Evolutionary conservation across 768 basidiomycete species (phyloP).

Genomic region (Suillus alpinus): DNA sequence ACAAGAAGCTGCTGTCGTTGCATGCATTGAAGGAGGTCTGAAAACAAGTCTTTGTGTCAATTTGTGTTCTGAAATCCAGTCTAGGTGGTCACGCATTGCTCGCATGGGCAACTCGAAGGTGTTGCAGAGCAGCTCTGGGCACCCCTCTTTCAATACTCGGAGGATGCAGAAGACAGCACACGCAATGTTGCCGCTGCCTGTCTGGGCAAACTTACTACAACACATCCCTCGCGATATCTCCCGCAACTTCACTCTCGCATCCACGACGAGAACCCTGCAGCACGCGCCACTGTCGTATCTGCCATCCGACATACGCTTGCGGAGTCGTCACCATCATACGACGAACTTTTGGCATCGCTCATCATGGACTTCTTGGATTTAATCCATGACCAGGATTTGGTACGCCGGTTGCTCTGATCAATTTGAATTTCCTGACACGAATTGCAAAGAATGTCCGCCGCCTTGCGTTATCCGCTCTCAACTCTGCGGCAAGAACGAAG

Average conservation of each 20-base stretch:
- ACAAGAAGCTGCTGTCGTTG: constrained; percentile 80
- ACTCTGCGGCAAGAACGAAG: constrained; percentile 94
- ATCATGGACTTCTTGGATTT: constrained; percentile 90
- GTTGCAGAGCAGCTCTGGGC: constrained; percentile 90
- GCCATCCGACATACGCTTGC: constrained; percentile 91
- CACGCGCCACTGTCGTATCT: constrained; percentile 86
- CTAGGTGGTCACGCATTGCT: constrained; percentile 90
- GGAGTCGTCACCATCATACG: constrained; percentile 80
- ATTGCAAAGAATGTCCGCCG: constrained; percentile 77
- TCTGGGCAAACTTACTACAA: constrained; percentile 91
- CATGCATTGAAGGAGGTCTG: constrained; percentile 91
- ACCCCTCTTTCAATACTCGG: constrained; percentile 89
- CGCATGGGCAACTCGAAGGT: constrained; percentile 76
- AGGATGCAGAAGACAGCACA: constrained; percentile 86
- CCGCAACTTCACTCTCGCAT: constrained; percentile 89
- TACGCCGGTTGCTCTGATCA: constrained; percentile 33
- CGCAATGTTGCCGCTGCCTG: constrained; percentile 96
- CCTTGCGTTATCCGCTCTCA: constrained; percentile 84
- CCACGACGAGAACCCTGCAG: constrained; percentile 61
- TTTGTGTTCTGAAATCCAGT: background rate
- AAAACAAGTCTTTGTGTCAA: background rate
- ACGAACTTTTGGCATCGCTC: constrained; percentile 84
- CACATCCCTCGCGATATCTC: constrained; percentile 86
- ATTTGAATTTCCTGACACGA: background rate
- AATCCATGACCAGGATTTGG: constrained; percentile 86